These are phyloP conservation scores for Ophiostoma novo-ulmi DNA, from an alignment of 2,329 filamentous ascomycete genomes.

Conservation along the genomic window DNA sequence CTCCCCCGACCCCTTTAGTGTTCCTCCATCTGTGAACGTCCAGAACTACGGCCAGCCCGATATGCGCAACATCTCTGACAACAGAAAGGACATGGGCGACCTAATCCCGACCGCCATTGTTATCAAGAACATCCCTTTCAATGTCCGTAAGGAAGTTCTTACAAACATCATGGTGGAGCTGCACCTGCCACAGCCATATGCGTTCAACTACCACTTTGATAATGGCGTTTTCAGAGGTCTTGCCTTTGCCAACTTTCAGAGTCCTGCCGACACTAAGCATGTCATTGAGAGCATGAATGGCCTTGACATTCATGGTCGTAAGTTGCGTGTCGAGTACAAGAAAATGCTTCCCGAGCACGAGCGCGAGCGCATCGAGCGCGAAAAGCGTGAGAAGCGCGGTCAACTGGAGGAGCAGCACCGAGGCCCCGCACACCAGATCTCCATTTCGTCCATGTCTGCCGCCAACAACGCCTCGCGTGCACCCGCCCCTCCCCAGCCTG, in stretches of 20 bases:
- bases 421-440: conserved; percentile 76
- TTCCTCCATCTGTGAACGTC: conserved; percentile 29
- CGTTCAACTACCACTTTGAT: conserved; percentile 99
- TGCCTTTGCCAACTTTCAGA: conserved; percentile 97
- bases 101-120: conserved; percentile 97
- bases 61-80: conserved; percentile 39
- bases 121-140: conserved; percentile 99
- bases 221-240: conserved; percentile 94
- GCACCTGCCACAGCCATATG: conserved; percentile 89
- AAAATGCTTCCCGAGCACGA: conserved; percentile 97
- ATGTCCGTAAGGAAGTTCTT: conserved; percentile 93
- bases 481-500: not conserved
- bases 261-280: conserved; percentile 82
- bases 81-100: conserved; percentile 64
- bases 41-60: conserved; percentile 38
- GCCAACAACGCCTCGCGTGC: conserved; percentile 22
- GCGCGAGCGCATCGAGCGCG: conserved; percentile 89
- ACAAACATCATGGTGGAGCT: conserved; percentile 91
- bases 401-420: conserved; percentile 97
- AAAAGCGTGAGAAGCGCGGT: conserved; percentile 91
- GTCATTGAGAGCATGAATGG: conserved; percentile 95
- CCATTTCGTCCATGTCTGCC: conserved; percentile 65
- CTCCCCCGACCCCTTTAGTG: conserved; percentile 37
- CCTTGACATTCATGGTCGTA: conserved; percentile 88
- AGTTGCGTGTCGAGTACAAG: conserved; percentile 96